Evolutionary conservation across 2,329 filamentous ascomycete genomes (phyloP), one percentile per base, ranked within the genome.

Genomic region (Knufia fluminis): DNA sequence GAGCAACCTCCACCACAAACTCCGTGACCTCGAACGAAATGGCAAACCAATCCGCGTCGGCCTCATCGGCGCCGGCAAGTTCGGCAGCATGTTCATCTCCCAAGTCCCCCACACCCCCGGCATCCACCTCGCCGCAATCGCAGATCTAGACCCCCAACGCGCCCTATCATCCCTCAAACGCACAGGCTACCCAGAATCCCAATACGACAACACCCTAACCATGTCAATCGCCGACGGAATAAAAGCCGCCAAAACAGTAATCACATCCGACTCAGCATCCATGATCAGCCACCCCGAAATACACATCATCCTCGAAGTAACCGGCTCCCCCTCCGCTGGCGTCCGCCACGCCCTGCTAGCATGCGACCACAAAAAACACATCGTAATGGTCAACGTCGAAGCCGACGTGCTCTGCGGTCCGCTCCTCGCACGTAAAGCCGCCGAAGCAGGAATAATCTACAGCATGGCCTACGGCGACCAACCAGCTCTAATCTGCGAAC

Each of bases 331-430:
- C 3, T 65, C 68, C 3, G 70, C 67, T 3, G 70, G 70, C 12
- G 67, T 74, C 35, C 61, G 62, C 2, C 69, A 73, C 52, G 68
- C 66, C 3, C 54, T 73, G 0, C 58, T 69, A 4, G 71, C 68
- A 58, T 73, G 68, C 52, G 68, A 73, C 53, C 66, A 71, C 58
- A 69, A 71, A 60, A 72, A 71, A 58, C 70, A 72, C 58, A 71
- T 73, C 43, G 69, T 72, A 22, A 71, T 72, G 69, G 67, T 72
- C 57, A 72, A 71, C 48, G 70, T 71, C 23, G 69, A 72, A 58
- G 69, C 68, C 22, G 68, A 73, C 54, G 67, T 71, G 1, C 61
- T 72, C 3, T 68, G 67, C 10, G 68, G 68, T 2, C 69, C 68
- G 6, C 57, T 71, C 1, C 58, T 72, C 2, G 65, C 65, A 2